Evolutionary conservation across 306 rosid genomes (phyloP), one percentile per base, ranked within the genome.

Genomic region (Lablab purpureus): DNA sequence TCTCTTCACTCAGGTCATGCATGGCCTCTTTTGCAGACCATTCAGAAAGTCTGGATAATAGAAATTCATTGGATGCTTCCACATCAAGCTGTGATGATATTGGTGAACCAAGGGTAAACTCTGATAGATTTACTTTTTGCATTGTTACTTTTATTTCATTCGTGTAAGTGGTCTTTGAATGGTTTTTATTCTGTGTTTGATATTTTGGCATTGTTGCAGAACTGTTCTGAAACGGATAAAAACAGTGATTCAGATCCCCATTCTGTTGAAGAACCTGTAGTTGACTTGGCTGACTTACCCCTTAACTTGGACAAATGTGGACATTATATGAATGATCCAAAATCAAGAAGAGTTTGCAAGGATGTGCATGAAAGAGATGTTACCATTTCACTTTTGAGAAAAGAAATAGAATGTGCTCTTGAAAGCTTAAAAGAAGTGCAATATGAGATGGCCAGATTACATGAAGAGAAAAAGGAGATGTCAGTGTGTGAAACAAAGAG

Each of bases 321-420:
- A 76, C 23, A 69, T 30, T 54, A 80, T 67, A 71, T 13, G 64
- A 73, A 83, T 67, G 56, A 50, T 63, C 50, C 51, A 69, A 81
- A 86, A 71, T 80, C 87, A 56, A 43, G 62, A 80, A 71, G 67
- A 36, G 45, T 78, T 64, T 52, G 49, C 83, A 78, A 78, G 85
- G 80, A 82, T 47, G 84, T 10, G n/a, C 36, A 41, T 79, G 83
- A 86, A 76, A 87, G 85, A 80, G 97, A 92, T 80, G 80, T 27
- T 55, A 87, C 94, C 65, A 88, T 94, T 79, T 28, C 78, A 32
- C 98, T 94, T 74, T 73, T 94, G 84, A 92, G 88, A 85, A 90
- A 87, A 83, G 97, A 92, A 85, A 89, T 94, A 67, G 95, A 87
- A 84, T 82, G 88, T 81, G 94, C 99, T 71, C 90, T 94, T 77